Evolutionary conservation across 2,329 filamentous ascomycete genomes (phyloP), one percentile per base, ranked within the genome.

Genomic region (Ilyonectria mors-panacis): DNA sequence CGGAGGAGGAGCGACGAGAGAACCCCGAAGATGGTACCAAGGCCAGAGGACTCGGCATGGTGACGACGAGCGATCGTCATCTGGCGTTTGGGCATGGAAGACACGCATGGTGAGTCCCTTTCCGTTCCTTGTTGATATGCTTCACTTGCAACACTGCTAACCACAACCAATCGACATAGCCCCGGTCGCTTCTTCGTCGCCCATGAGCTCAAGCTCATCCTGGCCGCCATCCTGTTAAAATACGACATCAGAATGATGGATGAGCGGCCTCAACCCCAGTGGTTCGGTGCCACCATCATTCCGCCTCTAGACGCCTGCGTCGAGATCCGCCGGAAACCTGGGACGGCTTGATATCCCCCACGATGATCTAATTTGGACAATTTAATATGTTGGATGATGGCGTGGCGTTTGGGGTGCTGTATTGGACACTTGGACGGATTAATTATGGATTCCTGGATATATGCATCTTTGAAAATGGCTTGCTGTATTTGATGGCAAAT

Each of bases 61-160:
- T 88, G 13, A 86, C 86, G 6, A 88, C 87, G 2, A 85, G 84
- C 39, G 79, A 85, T 42, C 75, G 78, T 8, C 85, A 87, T 70
- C 74, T 89, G 21, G 80, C 85, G 0, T 91, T 90, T 75, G 87
- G 88, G 0, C 86, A 89, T 66, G 88, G 88, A 8, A 80, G 85
- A 67, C 87, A 90, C 73, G 86, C 84, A 2, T 86, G 78, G 78
- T 79, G 45, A 73, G 77, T 68, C 6, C 56, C 45, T 58, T 21
- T 15, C 2, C n/a, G 10, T 7, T 26, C 23, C 12, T 10, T 19
- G 13, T 3, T 50, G 26, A 26, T n/a, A 2, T 19, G 2, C 2
- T 10, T 1, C 4, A 3, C 28, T n/a, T 17, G 9, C 4, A n/a
- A 2, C 50, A 37, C 30, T 37, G 3, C 26, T 26, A 4, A 28